Conservation (phyloP, 257 asterid species). For the Solanum clarkiae region DNA sequence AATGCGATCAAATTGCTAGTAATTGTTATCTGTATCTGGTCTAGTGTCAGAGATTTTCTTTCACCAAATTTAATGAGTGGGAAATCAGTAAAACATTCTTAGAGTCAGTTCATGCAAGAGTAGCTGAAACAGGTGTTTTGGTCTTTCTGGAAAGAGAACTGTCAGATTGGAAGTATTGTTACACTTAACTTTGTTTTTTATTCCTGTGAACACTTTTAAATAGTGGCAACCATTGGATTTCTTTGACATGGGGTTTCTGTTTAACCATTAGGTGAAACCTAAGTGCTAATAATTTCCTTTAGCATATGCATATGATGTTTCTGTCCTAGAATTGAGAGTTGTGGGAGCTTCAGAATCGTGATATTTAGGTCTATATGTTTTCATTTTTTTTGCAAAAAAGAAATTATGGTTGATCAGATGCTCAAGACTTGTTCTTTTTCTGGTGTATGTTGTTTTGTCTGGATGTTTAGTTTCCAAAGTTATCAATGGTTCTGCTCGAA, state of each 20-base stretch:
- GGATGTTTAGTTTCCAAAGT: not conserved
- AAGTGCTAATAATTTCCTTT: not conserved
- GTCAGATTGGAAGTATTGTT: not conserved
- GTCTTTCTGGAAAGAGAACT: not conserved
- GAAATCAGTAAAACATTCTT: not conserved
- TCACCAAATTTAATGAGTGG: not conserved
- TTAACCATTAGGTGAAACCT: not conserved
- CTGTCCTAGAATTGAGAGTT: not conserved
- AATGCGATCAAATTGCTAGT: not conserved
- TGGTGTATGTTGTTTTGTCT: not conserved
- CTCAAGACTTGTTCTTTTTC: not conserved
- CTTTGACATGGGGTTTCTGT: not conserved
- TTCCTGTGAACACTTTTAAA: not conserved
- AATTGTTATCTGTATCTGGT: not conserved
- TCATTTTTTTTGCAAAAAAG: not conserved
- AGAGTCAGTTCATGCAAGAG: not conserved
- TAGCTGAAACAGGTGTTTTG: not conserved
- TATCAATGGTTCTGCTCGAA: not conserved
- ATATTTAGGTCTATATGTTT: not conserved
- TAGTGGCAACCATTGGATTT: not conserved
- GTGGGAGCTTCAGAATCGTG: not conserved
- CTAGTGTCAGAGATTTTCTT: not conserved
- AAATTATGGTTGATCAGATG: not conserved
- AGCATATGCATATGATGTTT: not conserved
- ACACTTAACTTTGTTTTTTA: not conserved